phyloP scores from a whole-genome alignment of 148 eudicot genomes.

The Suaeda aralocaspica region DNA sequence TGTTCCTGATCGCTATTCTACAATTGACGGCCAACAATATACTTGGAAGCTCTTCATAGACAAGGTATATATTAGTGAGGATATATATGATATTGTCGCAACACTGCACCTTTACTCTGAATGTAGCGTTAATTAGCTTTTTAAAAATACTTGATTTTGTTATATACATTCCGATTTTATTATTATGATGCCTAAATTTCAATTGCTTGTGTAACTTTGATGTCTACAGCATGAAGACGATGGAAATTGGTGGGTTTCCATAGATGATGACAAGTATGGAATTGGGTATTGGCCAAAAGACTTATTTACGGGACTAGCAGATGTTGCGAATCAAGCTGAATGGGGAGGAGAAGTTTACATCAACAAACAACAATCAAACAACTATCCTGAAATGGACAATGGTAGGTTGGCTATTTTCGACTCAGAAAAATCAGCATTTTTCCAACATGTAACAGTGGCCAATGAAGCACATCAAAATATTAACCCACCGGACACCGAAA shows the following conservation, averaged over 20 bases:
- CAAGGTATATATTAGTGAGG: too few species aligned
- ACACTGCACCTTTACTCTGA: too few species aligned
- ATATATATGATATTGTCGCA: too few species aligned
- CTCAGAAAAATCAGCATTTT: neutral
- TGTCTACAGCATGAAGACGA: conserved; percentile 2
- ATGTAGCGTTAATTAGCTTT: too few species aligned
- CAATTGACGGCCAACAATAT: neutral
- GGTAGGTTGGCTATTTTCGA: neutral
- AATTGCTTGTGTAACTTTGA: too few species aligned
- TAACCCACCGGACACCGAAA: neutral
- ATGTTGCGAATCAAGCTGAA: conserved; percentile 9
- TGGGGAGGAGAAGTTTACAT: conserved; percentile 21
- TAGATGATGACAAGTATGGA: neutral
- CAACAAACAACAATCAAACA: too few species aligned
- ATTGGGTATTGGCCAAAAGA: conserved; percentile 16
- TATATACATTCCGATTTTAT: too few species aligned
- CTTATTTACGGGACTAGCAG: neutral
- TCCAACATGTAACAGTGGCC: neutral
- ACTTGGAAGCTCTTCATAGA: neutral
- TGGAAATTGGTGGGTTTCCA: conserved; percentile 18
- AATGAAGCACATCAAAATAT: neutral
- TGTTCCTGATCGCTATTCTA: neutral
- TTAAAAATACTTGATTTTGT: too few species aligned
- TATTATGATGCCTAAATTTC: too few species aligned
- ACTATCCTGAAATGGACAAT: neutral